phyloP scores from a whole-genome alignment of 2,329 filamentous ascomycete genomes.

The Rutstroemia sydowiana region DNA sequence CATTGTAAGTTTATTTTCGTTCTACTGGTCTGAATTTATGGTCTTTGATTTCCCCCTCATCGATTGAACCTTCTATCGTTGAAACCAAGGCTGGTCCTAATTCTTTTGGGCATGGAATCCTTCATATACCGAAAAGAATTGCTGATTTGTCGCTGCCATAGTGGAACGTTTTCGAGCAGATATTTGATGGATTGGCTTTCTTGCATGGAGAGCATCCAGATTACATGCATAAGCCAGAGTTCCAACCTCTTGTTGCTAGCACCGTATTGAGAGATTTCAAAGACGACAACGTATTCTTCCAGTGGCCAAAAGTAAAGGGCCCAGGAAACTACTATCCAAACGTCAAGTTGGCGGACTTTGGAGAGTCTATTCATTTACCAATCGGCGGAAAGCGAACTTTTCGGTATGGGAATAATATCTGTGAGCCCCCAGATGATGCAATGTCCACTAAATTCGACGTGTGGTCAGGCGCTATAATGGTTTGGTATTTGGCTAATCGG shows the following conservation, averaged over 20 bases:
- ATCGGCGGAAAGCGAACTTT: too few relatives aligned
- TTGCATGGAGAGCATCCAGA: constrained; percentile 2
- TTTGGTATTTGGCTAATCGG: constrained; percentile 1
- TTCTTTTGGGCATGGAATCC: too few relatives aligned
- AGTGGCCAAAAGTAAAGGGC: neutral
- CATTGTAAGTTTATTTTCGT: too few relatives aligned
- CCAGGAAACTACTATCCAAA: neutral
- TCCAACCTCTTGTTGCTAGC: too few relatives aligned
- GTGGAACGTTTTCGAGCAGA: neutral
- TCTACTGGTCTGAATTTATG: too few relatives aligned
- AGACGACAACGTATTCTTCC: neutral
- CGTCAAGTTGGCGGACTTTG: constrained; percentile 1
- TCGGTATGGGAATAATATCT: too few relatives aligned
- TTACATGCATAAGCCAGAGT: neutral
- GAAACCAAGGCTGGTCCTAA: too few relatives aligned
- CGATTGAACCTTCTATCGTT: too few relatives aligned
- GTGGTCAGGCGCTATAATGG: neutral
- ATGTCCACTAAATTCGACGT: constrained; percentile 6
- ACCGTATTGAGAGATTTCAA: neutral
- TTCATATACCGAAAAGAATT: too few relatives aligned
- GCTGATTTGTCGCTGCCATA: too few relatives aligned
- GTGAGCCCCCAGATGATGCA: neutral
- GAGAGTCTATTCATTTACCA: neutral
- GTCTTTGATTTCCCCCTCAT: too few relatives aligned
- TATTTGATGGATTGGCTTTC: neutral